Evolutionary conservation across 2,329 filamentous ascomycete genomes (phyloP), one percentile per base, ranked within the genome.

Genomic region (Nemania sp.): DNA sequence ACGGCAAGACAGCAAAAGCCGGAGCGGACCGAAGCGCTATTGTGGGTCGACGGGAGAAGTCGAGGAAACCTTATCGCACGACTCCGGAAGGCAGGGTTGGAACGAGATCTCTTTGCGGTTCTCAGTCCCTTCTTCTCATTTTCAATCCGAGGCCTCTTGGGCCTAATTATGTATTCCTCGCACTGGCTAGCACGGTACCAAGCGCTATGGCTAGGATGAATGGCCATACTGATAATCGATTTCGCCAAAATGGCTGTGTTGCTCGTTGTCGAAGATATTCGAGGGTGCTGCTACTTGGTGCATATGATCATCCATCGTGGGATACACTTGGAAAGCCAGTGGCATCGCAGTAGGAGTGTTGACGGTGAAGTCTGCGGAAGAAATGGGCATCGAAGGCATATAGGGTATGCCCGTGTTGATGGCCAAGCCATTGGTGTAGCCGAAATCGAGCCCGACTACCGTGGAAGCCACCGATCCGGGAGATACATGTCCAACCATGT

Each of bases 331-430:
- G 42, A 66, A 66, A 24, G 40, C 43, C 1, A 63, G 54, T 6
- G 63, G 60, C 33, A 66, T 60, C 28, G 49, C 60, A 11, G 61
- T 47, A 9, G 60, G 52, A 45, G 54, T 58, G 20, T 56, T 60
- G 33, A 68, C 68, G 14, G 63, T 61, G 49, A 69, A 69, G 37
- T 66, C 64, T 9, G 68, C 67, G 1, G 68, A 70, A 1, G 68
- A 69, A 11, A 69, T 57, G 26, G 67, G 67, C 55, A 64, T 65
- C 5, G 40, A 15, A 17, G 39, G 48, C 42, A 65, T 62, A n/a
- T 64, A 59, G 2, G 60, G 15, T 37, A 65, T 59, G 3, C 62
- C 56, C 11, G 61, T 42, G 23, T 60, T 53, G 30, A 65, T 54
- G 7, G 60, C 54, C 11, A 67, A 43, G 14, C 49, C 59, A 37